These are phyloP conservation scores for Truncatella angustata DNA, from an alignment of 2,329 filamentous ascomycete genomes.

Conservation along the genomic window DNA sequence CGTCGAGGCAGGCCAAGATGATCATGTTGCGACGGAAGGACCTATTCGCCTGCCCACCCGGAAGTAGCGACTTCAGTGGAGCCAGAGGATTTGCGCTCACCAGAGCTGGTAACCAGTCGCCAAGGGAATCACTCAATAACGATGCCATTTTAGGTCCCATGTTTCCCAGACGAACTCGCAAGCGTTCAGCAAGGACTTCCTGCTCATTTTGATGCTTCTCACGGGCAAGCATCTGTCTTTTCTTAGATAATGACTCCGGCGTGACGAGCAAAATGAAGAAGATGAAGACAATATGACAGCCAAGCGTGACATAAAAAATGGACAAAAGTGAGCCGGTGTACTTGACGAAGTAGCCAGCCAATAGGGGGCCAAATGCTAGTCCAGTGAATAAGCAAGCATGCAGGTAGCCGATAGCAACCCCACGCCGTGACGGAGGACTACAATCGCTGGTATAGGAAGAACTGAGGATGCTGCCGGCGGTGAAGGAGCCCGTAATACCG, in stretches of 20 bases:
- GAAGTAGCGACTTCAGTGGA: constrained; percentile 76
- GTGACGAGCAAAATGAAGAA: constrained; percentile 67
- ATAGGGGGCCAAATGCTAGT: constrained; percentile 80
- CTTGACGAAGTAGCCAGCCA: constrained; percentile 78
- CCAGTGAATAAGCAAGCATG: constrained; percentile 86
- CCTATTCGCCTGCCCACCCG: constrained; percentile 61
- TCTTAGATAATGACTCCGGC: constrained; percentile 80
- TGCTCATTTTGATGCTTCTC: constrained; percentile 59
- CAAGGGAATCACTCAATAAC: constrained; percentile 20
- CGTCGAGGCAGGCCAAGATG: constrained; percentile 76
- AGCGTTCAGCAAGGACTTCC: constrained; percentile 33
- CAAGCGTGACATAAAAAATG: constrained; percentile 82
- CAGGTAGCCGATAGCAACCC: constrained; percentile 84
- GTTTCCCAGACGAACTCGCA: constrained; percentile 17
- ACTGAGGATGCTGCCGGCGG: constrained; percentile 70
- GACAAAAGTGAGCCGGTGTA: constrained; percentile 71
- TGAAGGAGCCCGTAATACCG: constrained; percentile 85
- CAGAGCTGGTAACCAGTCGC: constrained; percentile 29
- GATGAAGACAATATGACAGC: constrained; percentile 72
- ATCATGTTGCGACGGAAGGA: constrained; percentile 78
- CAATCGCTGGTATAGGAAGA: constrained; percentile 91
- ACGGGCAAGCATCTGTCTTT: constrained; percentile 67
- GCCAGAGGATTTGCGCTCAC: constrained; percentile 66
- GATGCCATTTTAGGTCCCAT: constrained; percentile 18
- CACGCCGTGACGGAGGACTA: constrained; percentile 74